These are phyloP conservation scores for Verticillium isaacii DNA, from an alignment of 2,329 filamentous ascomycete species.

Conservation along the genomic window DNA sequence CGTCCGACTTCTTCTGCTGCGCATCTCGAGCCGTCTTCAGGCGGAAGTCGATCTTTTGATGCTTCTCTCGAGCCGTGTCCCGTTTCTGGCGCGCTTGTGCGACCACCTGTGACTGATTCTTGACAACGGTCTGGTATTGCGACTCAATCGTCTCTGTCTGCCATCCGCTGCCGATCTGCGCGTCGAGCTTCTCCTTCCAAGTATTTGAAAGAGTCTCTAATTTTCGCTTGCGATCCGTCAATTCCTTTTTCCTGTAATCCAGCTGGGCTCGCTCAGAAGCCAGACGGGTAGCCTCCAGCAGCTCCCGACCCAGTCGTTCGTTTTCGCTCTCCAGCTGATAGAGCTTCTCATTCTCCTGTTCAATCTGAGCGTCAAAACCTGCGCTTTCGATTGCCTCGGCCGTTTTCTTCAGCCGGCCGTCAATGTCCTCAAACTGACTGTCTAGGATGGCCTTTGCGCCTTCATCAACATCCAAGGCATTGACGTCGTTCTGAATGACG, in stretches of 20 bases:
- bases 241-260: conserved; percentile 76
- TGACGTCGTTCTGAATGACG: conserved; percentile 62
- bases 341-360: conserved; percentile 60
- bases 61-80: conserved; percentile 65
- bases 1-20: conserved; percentile 57
- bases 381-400: conserved; percentile 59
- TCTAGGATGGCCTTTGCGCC: conserved; percentile 75
- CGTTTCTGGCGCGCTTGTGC: conserved; percentile 64
- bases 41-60: conserved; percentile 72
- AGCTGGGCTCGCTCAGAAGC: conserved; percentile 81
- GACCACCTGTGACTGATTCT: conserved; percentile 52
- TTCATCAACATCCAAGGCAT: conserved; percentile 78
- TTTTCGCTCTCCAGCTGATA: conserved; percentile 67
- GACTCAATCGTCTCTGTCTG: conserved; percentile 63
- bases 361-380: conserved; percentile 67
- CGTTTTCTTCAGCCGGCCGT: conserved; percentile 55
- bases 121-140: conserved; percentile 61
- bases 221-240: conserved; percentile 67
- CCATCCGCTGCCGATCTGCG: conserved; percentile 64
- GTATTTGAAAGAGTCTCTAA: conserved; percentile 73
- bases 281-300: conserved; percentile 75
- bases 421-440: conserved; percentile 65
- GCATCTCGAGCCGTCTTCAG: conserved; percentile 62
- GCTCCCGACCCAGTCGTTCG: conserved; percentile 70
- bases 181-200: conserved; percentile 65